phyloP scores from a whole-genome alignment of 768 basidiomycete genomes.

The Tricholoma sp. region DNA sequence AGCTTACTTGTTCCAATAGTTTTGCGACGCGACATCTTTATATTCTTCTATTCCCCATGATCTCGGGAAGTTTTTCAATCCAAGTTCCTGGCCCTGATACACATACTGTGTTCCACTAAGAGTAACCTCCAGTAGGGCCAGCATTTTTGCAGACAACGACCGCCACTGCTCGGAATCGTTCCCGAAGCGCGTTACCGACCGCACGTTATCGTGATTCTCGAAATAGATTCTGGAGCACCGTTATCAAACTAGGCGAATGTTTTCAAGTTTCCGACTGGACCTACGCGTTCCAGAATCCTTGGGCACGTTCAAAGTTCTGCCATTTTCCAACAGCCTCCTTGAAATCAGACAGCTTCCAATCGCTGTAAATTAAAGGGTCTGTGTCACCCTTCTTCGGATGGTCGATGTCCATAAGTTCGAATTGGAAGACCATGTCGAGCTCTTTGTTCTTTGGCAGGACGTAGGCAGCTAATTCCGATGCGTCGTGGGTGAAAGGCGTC shows the following conservation, averaged over 20 bases:
- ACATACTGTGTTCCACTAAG: conserved; percentile 69
- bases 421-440: conserved; percentile 63
- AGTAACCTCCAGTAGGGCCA: conserved; percentile 56
- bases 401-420: conserved; percentile 60
- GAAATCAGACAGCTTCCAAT: conserved; percentile 51
- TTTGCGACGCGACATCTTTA: conserved; percentile 60
- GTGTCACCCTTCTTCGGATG: conserved; percentile 30
- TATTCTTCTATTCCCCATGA: conserved; percentile 70
- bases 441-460: conserved; percentile 54
- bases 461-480: conserved; percentile 48
- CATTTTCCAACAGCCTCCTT: conserved; percentile 45
- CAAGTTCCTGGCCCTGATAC: conserved; percentile 75
- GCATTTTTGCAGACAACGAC: conserved; percentile 54
- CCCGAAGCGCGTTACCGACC: conserved; percentile 62
- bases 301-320: conserved; percentile 52
- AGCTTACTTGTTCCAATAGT: conserved; percentile 51
- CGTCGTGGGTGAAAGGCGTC: conserved; percentile 52
- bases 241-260: neutral
- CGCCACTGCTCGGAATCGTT: conserved; percentile 59
- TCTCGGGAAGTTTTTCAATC: conserved; percentile 56
- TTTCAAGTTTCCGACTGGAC: conserved; percentile 11
- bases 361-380: conserved; percentile 33
- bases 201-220: conserved; percentile 67
- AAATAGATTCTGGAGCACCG: conserved; percentile 41
- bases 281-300: conserved; percentile 66